These are phyloP conservation scores for Aspergillus texensis DNA, from an alignment of 2,329 filamentous ascomycete genomes.

Conservation along the genomic window DNA sequence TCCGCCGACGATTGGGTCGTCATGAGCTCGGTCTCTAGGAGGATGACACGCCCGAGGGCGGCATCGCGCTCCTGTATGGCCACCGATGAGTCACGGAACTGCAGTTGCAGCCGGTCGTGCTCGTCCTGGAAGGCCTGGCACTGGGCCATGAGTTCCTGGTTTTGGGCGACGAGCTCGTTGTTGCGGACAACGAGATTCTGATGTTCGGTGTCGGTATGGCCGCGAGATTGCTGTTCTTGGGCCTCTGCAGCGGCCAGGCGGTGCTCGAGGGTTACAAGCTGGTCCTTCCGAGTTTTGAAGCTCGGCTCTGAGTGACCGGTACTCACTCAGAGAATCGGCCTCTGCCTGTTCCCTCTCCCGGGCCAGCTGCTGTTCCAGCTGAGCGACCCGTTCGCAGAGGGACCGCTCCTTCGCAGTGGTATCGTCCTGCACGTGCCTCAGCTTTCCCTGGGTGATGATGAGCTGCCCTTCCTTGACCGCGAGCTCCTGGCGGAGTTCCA, in stretches of 20 bases:
- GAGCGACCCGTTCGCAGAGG: conserved; percentile 8
- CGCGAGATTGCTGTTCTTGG: neutral
- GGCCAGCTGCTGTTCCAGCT: conserved; percentile 15
- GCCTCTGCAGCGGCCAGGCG: conserved; percentile 10
- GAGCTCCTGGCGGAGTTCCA: conserved; percentile 10
- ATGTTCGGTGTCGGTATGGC: conserved; percentile 2
- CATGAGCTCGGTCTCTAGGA: conserved; percentile 8
- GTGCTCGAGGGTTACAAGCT: conserved; percentile 7
- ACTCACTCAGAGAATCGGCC: conserved; percentile 4
- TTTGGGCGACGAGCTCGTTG: conserved; percentile 3
- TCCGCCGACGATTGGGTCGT: neutral
- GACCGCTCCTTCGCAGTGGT: conserved; percentile 1
- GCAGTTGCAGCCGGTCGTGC: neutral
- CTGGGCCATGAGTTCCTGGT: conserved; percentile 1
- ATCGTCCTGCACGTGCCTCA: conserved; percentile 6
- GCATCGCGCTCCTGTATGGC: conserved; percentile 11
- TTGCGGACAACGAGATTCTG: neutral
- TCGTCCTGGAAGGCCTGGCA: neutral
- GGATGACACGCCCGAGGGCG: neutral
- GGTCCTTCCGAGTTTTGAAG: conserved; percentile 6
- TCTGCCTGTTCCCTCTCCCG: conserved; percentile 2
- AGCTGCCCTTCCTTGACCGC: conserved; percentile 6
- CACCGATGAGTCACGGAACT: neutral
- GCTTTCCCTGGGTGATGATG: neutral
- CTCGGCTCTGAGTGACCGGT: conserved; percentile 13